Base-by-base conservation (phyloP, 2,329 filamentous ascomycete species). In the Parastagonospora avenae region DNA sequence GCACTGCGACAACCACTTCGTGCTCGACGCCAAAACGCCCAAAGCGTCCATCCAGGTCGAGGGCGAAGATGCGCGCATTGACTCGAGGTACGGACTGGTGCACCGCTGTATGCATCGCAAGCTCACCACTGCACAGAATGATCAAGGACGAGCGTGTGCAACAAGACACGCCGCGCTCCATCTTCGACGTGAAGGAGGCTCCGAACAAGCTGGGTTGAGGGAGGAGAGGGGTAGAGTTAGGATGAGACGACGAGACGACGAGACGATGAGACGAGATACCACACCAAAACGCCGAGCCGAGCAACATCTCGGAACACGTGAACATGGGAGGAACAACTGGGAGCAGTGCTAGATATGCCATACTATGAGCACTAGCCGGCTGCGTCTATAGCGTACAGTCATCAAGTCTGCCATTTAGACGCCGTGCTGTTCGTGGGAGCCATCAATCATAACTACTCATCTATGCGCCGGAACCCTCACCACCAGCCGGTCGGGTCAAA, bases 1-100 rank as follows among this genome's bases (percentile, higher is more conserved):
- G 16, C 91, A 97, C 79, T 99, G 94, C 80, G 94, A 99, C 73
- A 99, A 99, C 78, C 95, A 99, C 77, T 99, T 92, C 71, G 89
- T 99, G 33, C 81, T 99, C 58, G 92, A 97, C 4, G 95, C 94
- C 44, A 76, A 89, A 63, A 90, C 88, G 4, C 91, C 94, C 16
- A 90, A 95, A 76, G 84, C 92, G 8, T 84, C 89, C 31, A 77
- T 99, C 44, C 85, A 92, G 60, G 84, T 99, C 44, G 94, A 99
- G 79, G 90, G 93, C 54, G 93, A 95, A 57, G 95, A 99, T 76
- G 87, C 87, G 2, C 82, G 94, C 53, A 83, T 92, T 64, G 91
- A 99, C 75, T 85, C 84, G 66, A 85, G 89, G 78, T 81, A 71
- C 39, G 71, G 55, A 30, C 9, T 12, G 3, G 19, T 30, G 1